phyloP scores from a whole-genome alignment of 2,329 filamentous ascomycete genomes.

The Sclerotinia nivalis region DNA sequence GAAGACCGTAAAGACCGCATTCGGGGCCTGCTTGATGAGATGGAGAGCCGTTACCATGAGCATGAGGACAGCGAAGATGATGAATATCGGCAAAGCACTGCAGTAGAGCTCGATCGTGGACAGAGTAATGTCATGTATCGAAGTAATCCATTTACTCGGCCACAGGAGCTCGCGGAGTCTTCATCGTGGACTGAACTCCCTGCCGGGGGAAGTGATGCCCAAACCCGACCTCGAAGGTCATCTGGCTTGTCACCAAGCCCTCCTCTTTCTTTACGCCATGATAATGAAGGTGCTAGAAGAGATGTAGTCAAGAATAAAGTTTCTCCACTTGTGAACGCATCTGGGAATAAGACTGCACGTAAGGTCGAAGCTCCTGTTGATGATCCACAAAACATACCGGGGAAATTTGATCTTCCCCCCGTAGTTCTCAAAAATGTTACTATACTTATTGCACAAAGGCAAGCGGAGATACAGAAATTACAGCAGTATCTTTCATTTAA shows the following conservation, averaged over 20 bases:
- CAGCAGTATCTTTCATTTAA: conserved; percentile 2
- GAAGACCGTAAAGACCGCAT: conserved; percentile 19
- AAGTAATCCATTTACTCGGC: neutral
- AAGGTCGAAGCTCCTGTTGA: neutral
- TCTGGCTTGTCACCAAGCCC: neutral
- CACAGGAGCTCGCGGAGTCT: conserved; percentile 9
- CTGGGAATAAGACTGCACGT: neutral
- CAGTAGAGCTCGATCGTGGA: neutral
- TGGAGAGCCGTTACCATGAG: conserved; percentile 10
- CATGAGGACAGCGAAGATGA: neutral
- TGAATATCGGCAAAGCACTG: too few species aligned
- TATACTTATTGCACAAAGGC: conserved; percentile 1
- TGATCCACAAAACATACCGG: neutral
- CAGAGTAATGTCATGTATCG: neutral
- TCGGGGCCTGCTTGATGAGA: conserved; percentile 19
- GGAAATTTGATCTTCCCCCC: neutral
- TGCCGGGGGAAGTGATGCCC: neutral
- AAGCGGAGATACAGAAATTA: conserved; percentile 10
- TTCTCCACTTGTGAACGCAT: neutral
- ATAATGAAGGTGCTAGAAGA: neutral
- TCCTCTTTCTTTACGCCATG: neutral
- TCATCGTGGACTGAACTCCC: neutral
- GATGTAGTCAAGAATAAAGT: neutral
- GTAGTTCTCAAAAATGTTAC: neutral
- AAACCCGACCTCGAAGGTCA: neutral